Evolutionary conservation across 1,284 basidiomycete genomes (phyloP).

Genomic region (Fomitiporia mediterranea): DNA sequence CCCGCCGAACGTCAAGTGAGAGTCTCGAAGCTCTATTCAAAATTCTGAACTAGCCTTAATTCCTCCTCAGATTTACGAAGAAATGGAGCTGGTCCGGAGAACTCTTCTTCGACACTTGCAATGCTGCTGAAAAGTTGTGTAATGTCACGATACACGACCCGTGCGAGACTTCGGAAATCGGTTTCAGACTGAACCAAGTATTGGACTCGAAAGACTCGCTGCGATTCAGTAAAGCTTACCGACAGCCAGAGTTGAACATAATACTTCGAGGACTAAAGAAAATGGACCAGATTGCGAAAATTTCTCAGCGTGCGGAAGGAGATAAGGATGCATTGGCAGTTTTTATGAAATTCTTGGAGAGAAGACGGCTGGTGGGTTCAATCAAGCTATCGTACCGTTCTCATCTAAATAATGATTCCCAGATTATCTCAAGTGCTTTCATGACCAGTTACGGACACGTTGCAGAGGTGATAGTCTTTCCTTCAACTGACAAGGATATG

Average conservation of each 20-base stretch:
- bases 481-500: constrained; percentile 29
- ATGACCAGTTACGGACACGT: constrained; percentile 39
- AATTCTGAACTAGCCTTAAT: neutral
- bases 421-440: constrained; percentile 51
- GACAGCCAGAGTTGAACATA: constrained; percentile 39
- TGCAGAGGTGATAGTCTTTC: constrained; percentile 43
- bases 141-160: constrained; percentile 43
- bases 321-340: constrained; percentile 40
- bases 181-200: constrained; percentile 45
- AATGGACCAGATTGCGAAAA: constrained; percentile 46
- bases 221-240: constrained; percentile 43
- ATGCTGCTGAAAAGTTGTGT: constrained; percentile 41
- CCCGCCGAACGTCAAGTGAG: neutral
- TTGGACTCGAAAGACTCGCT: constrained; percentile 38
- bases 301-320: constrained; percentile 36
- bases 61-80: constrained; percentile 28
- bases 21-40: neutral
- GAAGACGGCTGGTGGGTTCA: constrained; percentile 38
- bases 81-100: constrained; percentile 50
- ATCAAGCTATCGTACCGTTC: neutral
- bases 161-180: constrained; percentile 35
- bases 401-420: constrained; percentile 14
- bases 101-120: constrained; percentile 32
- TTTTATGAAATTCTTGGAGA: constrained; percentile 43
- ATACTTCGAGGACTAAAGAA: constrained; percentile 45